Percentiles rank a stretch among this genome's conserved stretches.
Conservation (phyloP, 148 eudicot species). For the Chenopodium suecicum region DNA sequence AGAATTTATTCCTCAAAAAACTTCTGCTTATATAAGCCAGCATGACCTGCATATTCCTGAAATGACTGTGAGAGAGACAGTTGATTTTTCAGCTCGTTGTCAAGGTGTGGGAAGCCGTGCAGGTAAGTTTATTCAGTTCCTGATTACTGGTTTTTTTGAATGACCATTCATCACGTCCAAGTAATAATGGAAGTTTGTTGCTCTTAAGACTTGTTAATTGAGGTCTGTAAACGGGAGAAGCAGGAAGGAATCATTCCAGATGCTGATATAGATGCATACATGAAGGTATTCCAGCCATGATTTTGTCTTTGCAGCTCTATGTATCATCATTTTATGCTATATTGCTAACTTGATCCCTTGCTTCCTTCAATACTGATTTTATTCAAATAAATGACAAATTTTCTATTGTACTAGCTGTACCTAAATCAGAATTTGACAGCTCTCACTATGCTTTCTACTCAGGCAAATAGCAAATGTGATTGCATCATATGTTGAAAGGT, state of each 20-base stretch:
- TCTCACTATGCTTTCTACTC: too few species aligned
- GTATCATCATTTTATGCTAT: background rate
- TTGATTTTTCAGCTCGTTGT: conserved; percentile 77
- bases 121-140: conserved; percentile 35
- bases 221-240: conserved; percentile 73
- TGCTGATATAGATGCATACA: conserved; percentile 68
- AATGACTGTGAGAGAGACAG: conserved; percentile 74
- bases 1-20: conserved; percentile 70
- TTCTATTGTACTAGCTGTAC: too few species aligned
- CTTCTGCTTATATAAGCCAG: conserved; percentile 73
- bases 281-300: conserved; percentile 55
- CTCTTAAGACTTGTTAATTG: conserved; percentile 48
- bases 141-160: background rate
- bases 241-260: conserved; percentile 73
- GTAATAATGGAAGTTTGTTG: background rate
- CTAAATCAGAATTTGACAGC: too few species aligned
- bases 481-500: too few species aligned
- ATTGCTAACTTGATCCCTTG: background rate
- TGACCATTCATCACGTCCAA: background rate
- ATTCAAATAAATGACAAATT: too few species aligned
- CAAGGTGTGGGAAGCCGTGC: conserved; percentile 78
- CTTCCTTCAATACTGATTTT: background rate
- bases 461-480: too few species aligned
- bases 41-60: conserved; percentile 68
- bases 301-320: background rate